Evolutionary conservation across 345 rosid genomes (phyloP).

Genomic region (Boechera stricta): DNA sequence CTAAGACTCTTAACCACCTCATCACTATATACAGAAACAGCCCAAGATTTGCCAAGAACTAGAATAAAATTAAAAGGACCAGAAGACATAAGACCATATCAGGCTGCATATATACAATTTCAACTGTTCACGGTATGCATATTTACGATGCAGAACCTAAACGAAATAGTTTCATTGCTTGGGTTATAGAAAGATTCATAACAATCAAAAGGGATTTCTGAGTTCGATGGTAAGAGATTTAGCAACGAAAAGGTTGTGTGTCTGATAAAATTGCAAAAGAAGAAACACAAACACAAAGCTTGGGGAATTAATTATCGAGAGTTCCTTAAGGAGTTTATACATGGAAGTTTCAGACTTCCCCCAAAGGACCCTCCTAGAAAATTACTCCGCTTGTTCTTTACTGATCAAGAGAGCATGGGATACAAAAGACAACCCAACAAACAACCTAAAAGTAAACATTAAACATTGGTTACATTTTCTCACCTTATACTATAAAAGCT

Average conservation of each 20-base stretch:
- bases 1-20: slow-evolving; percentile 6
- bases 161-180: not conserved
- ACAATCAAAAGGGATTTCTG: not conserved
- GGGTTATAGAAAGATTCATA: not conserved
- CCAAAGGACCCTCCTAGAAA: slow-evolving; percentile 1
- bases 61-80: not conserved
- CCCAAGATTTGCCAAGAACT: not conserved
- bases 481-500: not conserved
- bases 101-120: not conserved
- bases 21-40: slow-evolving; percentile 6
- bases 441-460: not conserved
- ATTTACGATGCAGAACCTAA: slow-evolving; percentile 1
- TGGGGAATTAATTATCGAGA: not conserved
- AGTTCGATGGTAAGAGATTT: not conserved
- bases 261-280: not conserved
- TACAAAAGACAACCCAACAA: slow-evolving; percentile 13
- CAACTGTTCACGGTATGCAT: slow-evolving; percentile 7
- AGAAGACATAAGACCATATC: not conserved
- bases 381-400: not conserved
- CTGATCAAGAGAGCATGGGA: slow-evolving; percentile 21
- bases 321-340: not conserved
- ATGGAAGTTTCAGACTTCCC: not conserved
- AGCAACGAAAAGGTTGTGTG: not conserved
- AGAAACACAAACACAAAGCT: slow-evolving; percentile 3
- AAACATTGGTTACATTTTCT: not conserved